These are phyloP conservation scores for Dothistroma pini DNA, from an alignment of 2,329 filamentous ascomycete genomes.

Conservation along the genomic window DNA sequence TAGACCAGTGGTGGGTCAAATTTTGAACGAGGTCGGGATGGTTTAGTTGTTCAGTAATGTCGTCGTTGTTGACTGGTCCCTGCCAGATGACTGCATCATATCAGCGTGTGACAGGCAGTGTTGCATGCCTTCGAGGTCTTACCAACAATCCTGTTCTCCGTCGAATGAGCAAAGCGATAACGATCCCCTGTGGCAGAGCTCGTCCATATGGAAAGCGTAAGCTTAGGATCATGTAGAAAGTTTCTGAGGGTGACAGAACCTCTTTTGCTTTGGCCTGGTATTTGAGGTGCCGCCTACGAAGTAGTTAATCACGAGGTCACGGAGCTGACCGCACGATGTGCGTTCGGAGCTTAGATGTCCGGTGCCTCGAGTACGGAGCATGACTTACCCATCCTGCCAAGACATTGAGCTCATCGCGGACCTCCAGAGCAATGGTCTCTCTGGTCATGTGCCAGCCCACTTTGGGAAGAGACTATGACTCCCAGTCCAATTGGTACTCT, in stretches of 20 bases:
- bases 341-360: no score
- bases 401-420: background rate
- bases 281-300: background rate
- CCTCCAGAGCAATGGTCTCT: background rate
- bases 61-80: background rate
- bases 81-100: background rate
- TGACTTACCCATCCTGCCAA: background rate
- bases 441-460: background rate
- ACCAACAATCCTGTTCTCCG: background rate
- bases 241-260: background rate
- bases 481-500: background rate
- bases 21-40: background rate
- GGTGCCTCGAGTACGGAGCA: background rate
- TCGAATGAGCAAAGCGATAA: no score
- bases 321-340: background rate
- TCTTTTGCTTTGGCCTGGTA: background rate
- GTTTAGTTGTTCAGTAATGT: background rate
- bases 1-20: background rate
- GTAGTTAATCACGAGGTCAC: background rate
- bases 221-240: no score
- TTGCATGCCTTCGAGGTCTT: background rate
- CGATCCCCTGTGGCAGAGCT: no score
- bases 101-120: background rate
- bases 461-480: background rate
- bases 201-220: no score